Base-by-base conservation (phyloP, 2,329 filamentous ascomycete genomes). In the Colletotrichum tanaceti region DNA sequence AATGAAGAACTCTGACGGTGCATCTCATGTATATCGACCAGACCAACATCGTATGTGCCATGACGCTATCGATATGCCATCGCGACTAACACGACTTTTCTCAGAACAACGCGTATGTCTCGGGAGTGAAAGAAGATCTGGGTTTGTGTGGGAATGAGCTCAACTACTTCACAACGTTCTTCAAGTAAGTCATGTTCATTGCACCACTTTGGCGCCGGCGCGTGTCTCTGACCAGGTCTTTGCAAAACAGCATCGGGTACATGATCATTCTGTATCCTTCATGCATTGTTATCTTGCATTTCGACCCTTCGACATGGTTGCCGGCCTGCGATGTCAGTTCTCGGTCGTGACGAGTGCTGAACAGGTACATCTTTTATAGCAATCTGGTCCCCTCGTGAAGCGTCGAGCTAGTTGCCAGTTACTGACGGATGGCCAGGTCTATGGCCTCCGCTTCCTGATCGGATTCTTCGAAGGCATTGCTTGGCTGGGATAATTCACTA, bases 381-480 rank as follows among this genome's bases (percentile, higher is more conserved):
- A 57, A 71, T 39, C 46, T 53, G 16, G 52, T 58, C 32, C 73
- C 72, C 73, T n/a, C 7, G 11, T 9, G 10, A 7, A 6, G 11
- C 13, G 32, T 14, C 41, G 20, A 14, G 9, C 5, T 47, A 6
- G 7, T 10, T 16, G 9, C 4, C 10, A n/a, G 6, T n/a, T 47
- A 16, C 7, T 22, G 0, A 46, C 9, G 11, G 73, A 74, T 1
- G 71, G 73, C 9, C 77, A 82, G 54, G 71, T 83, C 28, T 83
- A 82, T 55, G 78, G 75, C 4, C 73, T 83, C n/a, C 78, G 82
- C 3, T 83, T 84, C 73, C 76, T 83, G 55, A 77, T 83, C 52
- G 81, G 82, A 1, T 72, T 83, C 5, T 79, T 77, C 22, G 80
- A 82, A 69, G 77, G 76, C 9, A 74, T 76, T 2, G 80, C 79